Evolutionary conservation across 306 rosid species (phyloP).

Genomic region (Corylus americana): DNA sequence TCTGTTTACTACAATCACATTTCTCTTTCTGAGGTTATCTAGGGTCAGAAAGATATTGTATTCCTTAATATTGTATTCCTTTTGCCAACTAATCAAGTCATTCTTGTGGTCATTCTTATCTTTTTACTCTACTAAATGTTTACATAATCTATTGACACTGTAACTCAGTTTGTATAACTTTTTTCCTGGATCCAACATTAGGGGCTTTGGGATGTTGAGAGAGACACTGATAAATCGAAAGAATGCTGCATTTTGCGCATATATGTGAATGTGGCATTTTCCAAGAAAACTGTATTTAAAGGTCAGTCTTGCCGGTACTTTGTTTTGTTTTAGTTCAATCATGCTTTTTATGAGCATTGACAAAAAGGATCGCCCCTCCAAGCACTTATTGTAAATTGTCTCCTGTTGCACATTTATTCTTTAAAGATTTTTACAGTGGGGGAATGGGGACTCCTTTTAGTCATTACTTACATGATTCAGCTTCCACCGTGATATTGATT

Average conservation of each 20-base stretch:
- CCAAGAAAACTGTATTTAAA: conserved; percentile 77
- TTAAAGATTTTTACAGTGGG: neutral
- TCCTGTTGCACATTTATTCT: neutral
- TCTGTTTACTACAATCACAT: too few species aligned
- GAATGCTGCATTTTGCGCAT: conserved; percentile 61
- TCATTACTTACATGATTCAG: neutral
- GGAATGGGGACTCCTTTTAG: neutral
- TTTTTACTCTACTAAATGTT: neutral
- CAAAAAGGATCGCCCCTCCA: neutral
- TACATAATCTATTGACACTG: neutral
- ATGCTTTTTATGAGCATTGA: neutral
- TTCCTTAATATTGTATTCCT: neutral
- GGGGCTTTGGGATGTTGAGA: conserved; percentile 79
- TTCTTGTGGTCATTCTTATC: neutral
- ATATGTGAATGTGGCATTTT: conserved; percentile 79
- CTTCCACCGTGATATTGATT: neutral
- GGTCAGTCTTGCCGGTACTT: conserved; percentile 48
- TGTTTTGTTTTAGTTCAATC: neutral
- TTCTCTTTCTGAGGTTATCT: too few species aligned
- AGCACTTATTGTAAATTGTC: neutral
- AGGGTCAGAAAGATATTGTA: too few species aligned
- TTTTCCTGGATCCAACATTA: conserved; percentile 30
- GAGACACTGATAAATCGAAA: conserved; percentile 54
- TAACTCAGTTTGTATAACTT: conserved; percentile 14
- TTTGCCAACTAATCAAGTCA: neutral